A percentile compares a stretch with the other conserved stretches of the same genome.
phyloP scores from a whole-genome alignment of 306 rosid species.

The Quercus rubra region DNA sequence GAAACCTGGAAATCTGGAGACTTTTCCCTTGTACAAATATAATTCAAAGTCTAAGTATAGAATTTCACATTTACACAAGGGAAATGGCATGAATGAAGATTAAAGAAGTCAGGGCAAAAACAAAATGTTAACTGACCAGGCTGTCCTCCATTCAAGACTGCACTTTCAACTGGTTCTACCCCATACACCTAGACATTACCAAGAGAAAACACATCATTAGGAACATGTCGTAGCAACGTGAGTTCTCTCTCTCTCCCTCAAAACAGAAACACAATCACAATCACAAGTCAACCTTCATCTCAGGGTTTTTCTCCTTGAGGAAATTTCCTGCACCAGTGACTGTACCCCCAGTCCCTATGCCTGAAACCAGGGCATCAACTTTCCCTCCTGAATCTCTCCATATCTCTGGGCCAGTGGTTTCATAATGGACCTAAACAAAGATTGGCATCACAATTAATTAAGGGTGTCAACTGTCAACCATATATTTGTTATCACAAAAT shows the following conservation, averaged over 20 bases:
- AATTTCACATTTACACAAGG: neutral
- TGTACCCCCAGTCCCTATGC: too few relatives aligned
- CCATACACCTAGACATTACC: slow-evolving; percentile 54
- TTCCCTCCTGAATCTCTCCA: slow-evolving; percentile 30
- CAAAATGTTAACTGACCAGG: slow-evolving; percentile 50
- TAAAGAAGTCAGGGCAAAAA: neutral
- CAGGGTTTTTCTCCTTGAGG: neutral
- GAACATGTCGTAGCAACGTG: neutral
- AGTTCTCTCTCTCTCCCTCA: neutral
- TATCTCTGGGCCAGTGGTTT: slow-evolving; percentile 88
- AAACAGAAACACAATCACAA: neutral
- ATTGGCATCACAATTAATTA: neutral
- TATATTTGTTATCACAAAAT: slow-evolving; percentile 3
- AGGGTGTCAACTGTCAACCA: neutral
- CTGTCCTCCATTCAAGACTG: neutral
- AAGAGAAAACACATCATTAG: slow-evolving; percentile 6
- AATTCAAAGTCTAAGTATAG: neutral
- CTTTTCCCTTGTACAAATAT: neutral
- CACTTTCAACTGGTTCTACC: slow-evolving; percentile 13
- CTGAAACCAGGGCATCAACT: too few relatives aligned
- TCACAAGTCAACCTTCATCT: slow-evolving; percentile 65
- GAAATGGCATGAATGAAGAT: neutral
- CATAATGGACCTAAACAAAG: slow-evolving; percentile 65
- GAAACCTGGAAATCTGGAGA: neutral
- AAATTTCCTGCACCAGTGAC: too few relatives aligned